Percentiles rank a stretch among this genome's conserved stretches.
Conservation (phyloP, 192 early-diverging fungal genomes). For the Dimargaris xerosporica region DNA sequence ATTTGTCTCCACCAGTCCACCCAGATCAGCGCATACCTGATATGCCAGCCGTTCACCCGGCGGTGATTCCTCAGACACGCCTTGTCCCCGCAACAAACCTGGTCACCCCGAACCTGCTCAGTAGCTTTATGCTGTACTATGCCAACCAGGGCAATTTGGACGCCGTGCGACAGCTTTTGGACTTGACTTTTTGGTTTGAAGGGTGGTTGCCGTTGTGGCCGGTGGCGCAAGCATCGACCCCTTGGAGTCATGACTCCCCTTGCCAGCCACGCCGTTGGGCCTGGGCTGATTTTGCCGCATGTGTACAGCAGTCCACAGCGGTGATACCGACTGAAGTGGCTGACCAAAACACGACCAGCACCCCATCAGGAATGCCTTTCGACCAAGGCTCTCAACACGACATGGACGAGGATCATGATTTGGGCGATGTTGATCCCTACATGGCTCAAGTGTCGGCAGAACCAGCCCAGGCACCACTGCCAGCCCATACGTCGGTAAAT, state of each 20-base stretch:
- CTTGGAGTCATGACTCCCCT: background rate
- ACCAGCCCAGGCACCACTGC: background rate
- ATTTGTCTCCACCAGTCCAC: too few species aligned
- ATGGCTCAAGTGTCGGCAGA: too few species aligned
- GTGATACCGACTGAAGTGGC: background rate
- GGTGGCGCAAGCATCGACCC: background rate
- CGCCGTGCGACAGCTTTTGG: background rate
- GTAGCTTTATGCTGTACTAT: background rate
- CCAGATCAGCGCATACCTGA: too few species aligned
- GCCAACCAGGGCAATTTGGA: background rate
- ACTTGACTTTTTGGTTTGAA: background rate
- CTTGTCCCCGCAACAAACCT: too few species aligned
- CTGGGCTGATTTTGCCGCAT: background rate
- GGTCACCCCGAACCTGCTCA: background rate
- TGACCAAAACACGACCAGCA: background rate
- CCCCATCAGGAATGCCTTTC: background rate
- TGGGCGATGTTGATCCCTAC: too few species aligned
- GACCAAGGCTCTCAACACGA: too few species aligned
- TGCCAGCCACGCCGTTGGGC: background rate
- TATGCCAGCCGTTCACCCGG: too few species aligned
- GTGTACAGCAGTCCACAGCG: background rate
- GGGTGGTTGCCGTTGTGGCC: background rate
- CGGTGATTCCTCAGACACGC: too few species aligned
- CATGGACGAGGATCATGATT: too few species aligned
- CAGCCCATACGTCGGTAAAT: background rate